Percentiles rank a stretch among this genome's conserved stretches.
Evolutionary conservation across 495 filamentous ascomycete genomes (phyloP).

Genomic region (Barbatosphaeria neglecta): DNA sequence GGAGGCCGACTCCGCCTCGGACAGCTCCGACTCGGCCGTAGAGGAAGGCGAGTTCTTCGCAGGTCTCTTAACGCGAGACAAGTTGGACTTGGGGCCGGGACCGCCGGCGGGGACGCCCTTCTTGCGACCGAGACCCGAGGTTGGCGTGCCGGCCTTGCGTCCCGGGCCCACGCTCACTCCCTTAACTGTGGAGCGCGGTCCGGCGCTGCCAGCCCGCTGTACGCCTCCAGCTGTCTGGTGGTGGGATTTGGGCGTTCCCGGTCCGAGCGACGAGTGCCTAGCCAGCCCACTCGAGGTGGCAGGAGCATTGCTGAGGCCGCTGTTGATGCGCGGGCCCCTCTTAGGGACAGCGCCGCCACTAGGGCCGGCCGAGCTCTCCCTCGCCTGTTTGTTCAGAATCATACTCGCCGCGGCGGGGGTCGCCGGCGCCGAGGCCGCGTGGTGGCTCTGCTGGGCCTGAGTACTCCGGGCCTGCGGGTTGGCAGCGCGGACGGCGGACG

Average conservation of each 20-base stretch:
- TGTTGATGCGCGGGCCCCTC: slow-evolving; percentile 62
- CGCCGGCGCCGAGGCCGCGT: slow-evolving; percentile 48
- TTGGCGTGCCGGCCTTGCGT: slow-evolving; percentile 53
- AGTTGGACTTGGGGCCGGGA: slow-evolving; percentile 27
- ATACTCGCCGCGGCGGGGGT: slow-evolving; percentile 48
- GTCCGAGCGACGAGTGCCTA: slow-evolving; percentile 71
- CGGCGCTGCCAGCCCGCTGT: slow-evolving; percentile 59
- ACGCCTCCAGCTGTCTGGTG: slow-evolving; percentile 39
- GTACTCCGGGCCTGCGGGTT: slow-evolving; percentile 30
- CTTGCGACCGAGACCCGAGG: slow-evolving; percentile 39
- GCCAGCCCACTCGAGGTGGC: slow-evolving; percentile 58
- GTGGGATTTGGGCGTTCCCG: slow-evolving; percentile 68
- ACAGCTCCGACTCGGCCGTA: slow-evolving; percentile 49
- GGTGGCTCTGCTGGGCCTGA: slow-evolving; percentile 28
- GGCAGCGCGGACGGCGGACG: slow-evolving; percentile 16
- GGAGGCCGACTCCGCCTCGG: slow-evolving; percentile 49
- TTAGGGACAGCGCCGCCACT: slow-evolving; percentile 39
- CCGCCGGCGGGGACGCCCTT: slow-evolving; percentile 42
- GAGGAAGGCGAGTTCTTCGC: slow-evolving; percentile 50
- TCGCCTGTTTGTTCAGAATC: slow-evolving; percentile 48
- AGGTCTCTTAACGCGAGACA: slow-evolving; percentile 40
- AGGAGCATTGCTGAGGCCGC: slow-evolving; percentile 52
- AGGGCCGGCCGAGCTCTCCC: slow-evolving; percentile 69
- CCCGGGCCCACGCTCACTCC: slow-evolving; percentile 16
- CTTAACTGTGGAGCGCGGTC: slow-evolving; percentile 49